Base-by-base conservation (phyloP, 495 filamentous ascomycete species). In the Penicillium argentinense region DNA sequence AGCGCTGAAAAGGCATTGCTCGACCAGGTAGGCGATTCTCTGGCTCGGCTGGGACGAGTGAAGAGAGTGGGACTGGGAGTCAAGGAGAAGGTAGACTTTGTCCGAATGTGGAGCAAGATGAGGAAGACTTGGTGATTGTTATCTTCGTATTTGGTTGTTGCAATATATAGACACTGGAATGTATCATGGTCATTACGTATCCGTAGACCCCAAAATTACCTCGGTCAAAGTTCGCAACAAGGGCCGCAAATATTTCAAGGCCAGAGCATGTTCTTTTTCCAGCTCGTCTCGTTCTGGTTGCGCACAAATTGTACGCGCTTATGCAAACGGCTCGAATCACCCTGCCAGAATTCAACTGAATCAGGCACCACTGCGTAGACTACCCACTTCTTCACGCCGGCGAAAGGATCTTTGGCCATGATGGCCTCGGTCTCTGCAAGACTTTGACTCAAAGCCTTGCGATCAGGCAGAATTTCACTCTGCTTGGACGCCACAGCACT, bases 1-100 rank as follows among this genome's bases (percentile, higher is more conserved):
- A 52, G 58, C 13, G 74, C 78, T 27, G 86, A 93, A 57, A 76
- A 73, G 53, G 68, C 67, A 36, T 60, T 91, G 22, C 62, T 91
- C 41, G 86, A 96, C 53, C 73, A 78, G 12, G 81, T 97, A 9
- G 88, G 80, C 1, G 93, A 97, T 30, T 83, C 90, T 11, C 68
- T 99, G 38, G 92, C 95, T n/a, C 72, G 92, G 26, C 65, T 99
- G 47, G 91, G 89, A 1, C 76, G 93, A 47, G 90, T 89, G n/a
- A 96, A 92, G 77, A 75, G 95, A 27, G 88, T 99, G 12, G 89
- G 83, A 0, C 62, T 99, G 62, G 87, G 88, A 2, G 72, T 95
- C 47, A 69, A 66, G 57, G 91, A 96, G 29, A 99, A 99, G 73
- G 70, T 76, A 45, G 82, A 79, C 11, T 97, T 97, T 71, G 78